Evolutionary conservation across 176 grass and related monocot species (phyloP).

Genomic region (maize (Zea mays)): DNA sequence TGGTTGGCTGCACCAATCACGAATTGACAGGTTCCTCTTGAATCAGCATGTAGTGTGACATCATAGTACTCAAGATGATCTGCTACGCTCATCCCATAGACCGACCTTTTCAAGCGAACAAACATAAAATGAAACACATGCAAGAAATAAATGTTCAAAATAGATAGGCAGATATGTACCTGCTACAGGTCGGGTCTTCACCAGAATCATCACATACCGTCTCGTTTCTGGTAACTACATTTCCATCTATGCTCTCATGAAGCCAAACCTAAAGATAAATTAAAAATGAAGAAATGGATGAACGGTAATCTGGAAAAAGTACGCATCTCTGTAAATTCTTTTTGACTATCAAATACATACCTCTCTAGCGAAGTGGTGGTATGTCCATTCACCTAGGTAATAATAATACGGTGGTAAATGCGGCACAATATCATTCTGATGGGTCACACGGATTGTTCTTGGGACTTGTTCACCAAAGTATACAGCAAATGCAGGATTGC

Average conservation of each 20-base stretch:
- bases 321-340: neutral
- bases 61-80: slow-evolving; percentile 84
- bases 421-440: slow-evolving; percentile 88
- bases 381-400: slow-evolving; percentile 69
- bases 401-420: slow-evolving; percentile 87
- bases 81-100: slow-evolving; percentile 72
- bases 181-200: slow-evolving; percentile 90
- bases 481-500: slow-evolving; percentile 80
- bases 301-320: neutral
- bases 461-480: slow-evolving; percentile 71
- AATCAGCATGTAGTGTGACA: slow-evolving; percentile 62
- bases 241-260: slow-evolving; percentile 51
- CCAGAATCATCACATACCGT: slow-evolving; percentile 75
- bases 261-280: slow-evolving; percentile 68
- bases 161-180: slow-evolving; percentile 41
- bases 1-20: slow-evolving; percentile 38
- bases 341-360: slow-evolving; percentile 25
- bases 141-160: slow-evolving; percentile 19
- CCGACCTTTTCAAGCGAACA: slow-evolving; percentile 57
- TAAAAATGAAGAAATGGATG: slow-evolving; percentile 24
- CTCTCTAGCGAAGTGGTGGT: slow-evolving; percentile 92
- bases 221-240: slow-evolving; percentile 46
- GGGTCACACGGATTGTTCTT: slow-evolving; percentile 70
- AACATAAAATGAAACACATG: slow-evolving; percentile 11
- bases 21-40: slow-evolving; percentile 63